These are phyloP conservation scores for Turnera subulata DNA, from an alignment of 345 rosid species.

Conservation along the genomic window DNA sequence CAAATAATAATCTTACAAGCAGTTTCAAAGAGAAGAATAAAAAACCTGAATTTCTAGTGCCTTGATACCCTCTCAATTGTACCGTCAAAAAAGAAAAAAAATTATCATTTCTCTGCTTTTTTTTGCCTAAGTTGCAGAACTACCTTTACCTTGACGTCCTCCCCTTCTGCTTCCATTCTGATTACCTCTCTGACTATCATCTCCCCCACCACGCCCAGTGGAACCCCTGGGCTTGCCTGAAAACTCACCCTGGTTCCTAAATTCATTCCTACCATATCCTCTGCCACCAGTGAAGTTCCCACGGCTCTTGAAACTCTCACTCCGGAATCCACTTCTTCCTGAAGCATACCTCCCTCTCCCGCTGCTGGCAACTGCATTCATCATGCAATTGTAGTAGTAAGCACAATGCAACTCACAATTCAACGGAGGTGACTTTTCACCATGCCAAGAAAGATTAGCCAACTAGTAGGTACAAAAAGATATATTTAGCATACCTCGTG, in stretches of 20 bases:
- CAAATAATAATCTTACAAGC: constrained; percentile 10
- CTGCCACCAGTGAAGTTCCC: constrained; percentile 42
- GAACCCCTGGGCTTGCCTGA: constrained; percentile 52
- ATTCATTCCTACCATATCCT: constrained; percentile 46
- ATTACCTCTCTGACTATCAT: constrained; percentile 39
- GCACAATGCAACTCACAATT: background rate
- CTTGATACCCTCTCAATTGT: constrained; percentile 23
- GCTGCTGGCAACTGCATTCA: constrained; percentile 24
- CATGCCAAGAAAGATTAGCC: background rate
- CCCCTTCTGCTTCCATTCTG: constrained; percentile 20
- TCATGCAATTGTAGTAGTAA: too few relatives aligned
- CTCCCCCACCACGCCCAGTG: constrained; percentile 38
- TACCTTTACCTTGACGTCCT: constrained; percentile 19
- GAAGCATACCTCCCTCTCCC: constrained; percentile 45
- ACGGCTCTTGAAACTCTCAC: constrained; percentile 47
- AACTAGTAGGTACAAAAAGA: too few relatives aligned
- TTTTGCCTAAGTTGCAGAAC: constrained; percentile 13
- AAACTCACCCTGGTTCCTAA: constrained; percentile 46
- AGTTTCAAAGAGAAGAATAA: constrained; percentile 10
- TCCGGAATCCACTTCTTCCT: constrained; percentile 52
- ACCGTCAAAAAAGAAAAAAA: constrained; percentile 35
- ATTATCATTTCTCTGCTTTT: constrained; percentile 11
- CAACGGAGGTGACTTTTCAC: background rate
- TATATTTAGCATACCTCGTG: constrained; percentile 43
- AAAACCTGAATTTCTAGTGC: constrained; percentile 18